These are phyloP conservation scores for Mucor racemosus DNA, from an alignment of 371 early-diverging fungal species.

Conservation along the genomic window DNA sequence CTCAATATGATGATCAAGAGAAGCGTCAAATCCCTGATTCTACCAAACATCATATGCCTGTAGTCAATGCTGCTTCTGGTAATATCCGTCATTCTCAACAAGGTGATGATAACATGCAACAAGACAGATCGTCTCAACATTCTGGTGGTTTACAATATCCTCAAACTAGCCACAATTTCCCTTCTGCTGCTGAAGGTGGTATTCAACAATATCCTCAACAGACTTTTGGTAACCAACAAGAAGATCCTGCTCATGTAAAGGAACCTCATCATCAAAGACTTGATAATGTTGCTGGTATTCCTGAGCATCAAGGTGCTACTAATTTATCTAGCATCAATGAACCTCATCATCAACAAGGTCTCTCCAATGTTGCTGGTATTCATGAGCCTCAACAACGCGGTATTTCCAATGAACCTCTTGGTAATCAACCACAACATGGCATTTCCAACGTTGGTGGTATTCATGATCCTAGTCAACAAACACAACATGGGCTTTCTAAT, in stretches of 20 bases:
- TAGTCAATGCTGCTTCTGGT: neutral
- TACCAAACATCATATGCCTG: neutral
- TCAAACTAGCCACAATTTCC: neutral
- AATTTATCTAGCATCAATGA: neutral
- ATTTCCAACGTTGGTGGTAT: neutral
- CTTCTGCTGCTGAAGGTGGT: slow-evolving; percentile 2
- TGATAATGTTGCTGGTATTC: neutral
- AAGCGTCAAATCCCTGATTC: slow-evolving; percentile 4
- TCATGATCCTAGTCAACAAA: neutral
- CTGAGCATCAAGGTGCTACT: neutral
- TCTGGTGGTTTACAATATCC: neutral
- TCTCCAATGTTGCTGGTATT: neutral
- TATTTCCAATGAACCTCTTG: too few relatives aligned
- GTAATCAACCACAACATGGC: neutral
- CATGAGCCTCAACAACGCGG: neutral
- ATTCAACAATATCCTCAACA: slow-evolving; percentile 5
- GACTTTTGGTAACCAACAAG: neutral
- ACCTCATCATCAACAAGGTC: neutral
- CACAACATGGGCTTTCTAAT: neutral
- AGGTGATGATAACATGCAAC: neutral
- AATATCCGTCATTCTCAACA: neutral
- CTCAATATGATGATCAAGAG: neutral
- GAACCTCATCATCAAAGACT: slow-evolving; percentile 2
- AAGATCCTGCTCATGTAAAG: neutral
- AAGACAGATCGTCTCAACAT: neutral